Conservation (phyloP, 768 basidiomycete species). For the Termitomyces sp. region DNA sequence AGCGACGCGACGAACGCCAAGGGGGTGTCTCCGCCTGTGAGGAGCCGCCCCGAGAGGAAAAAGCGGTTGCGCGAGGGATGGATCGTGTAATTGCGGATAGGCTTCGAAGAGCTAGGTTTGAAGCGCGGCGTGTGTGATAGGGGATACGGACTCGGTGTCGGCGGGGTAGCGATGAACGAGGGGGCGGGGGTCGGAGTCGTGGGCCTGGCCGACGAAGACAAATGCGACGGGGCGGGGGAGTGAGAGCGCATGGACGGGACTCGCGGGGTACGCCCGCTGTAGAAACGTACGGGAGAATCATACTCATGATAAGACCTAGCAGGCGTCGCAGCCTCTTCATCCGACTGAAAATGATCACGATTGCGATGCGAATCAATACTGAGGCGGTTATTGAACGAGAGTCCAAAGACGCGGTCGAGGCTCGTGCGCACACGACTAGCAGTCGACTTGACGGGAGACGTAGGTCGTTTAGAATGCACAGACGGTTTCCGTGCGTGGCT, state of each 20-base stretch:
- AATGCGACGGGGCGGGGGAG: constrained; percentile 17
- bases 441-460: constrained; percentile 17
- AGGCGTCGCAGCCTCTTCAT: constrained; percentile 8
- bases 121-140: constrained; percentile 31
- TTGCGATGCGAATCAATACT: constrained; percentile 44
- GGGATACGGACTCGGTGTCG: constrained; percentile 18
- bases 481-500: constrained; percentile 21
- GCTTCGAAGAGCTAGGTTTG: constrained; percentile 31
- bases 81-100: constrained; percentile 50
- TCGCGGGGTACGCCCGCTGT: neutral
- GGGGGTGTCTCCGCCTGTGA: constrained; percentile 84
- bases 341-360: constrained; percentile 6
- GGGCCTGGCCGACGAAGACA: constrained; percentile 10
- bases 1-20: constrained; percentile 74
- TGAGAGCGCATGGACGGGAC: constrained; percentile 24
- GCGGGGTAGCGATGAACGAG: constrained; percentile 15
- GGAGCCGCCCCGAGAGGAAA: constrained; percentile 60
- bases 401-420: constrained; percentile 54
- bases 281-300: constrained; percentile 24
- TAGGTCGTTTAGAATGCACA: constrained; percentile 8
- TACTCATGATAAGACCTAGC: constrained; percentile 7
- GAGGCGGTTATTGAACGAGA: constrained; percentile 41
- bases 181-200: constrained; percentile 8
- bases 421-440: constrained; percentile 45
- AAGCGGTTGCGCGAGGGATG: constrained; percentile 76